These are phyloP conservation scores for Ceraceosorus bombacis DNA, from an alignment of 1,284 basidiomycete genomes.

Conservation along the genomic window DNA sequence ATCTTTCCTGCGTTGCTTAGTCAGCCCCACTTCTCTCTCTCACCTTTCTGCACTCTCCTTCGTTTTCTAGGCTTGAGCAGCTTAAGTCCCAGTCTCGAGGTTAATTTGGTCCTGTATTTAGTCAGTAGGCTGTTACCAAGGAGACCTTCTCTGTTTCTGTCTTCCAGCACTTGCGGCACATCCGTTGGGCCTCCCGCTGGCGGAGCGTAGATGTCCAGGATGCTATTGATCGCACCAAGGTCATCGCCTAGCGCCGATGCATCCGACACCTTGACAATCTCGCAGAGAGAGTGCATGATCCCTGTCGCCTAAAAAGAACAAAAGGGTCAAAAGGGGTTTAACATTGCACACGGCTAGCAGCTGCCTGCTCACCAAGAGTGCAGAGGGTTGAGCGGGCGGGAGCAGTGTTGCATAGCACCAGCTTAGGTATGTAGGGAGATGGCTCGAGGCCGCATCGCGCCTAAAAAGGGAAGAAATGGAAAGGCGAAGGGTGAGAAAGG, in stretches of 20 bases:
- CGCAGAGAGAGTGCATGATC: conserved; percentile 64
- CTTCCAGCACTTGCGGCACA: background rate
- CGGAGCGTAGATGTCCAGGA: conserved; percentile 26
- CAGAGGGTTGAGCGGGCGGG: no score
- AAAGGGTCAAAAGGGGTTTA: no score
- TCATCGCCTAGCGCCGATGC: conserved; percentile 19
- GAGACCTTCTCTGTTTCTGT: background rate
- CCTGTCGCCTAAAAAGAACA: conserved; percentile 58
- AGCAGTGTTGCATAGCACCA: background rate
- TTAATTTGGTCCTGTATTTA: conserved; percentile 42
- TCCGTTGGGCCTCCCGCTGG: background rate
- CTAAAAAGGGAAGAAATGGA: background rate
- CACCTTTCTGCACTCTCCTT: background rate
- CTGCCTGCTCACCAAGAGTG: no score
- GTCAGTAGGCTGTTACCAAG: conserved; percentile 25
- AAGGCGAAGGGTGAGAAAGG: no score
- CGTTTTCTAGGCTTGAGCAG: conserved; percentile 22
- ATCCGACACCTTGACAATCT: conserved; percentile 60
- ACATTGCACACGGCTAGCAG: no score
- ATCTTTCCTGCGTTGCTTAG: no score
- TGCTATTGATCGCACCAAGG: conserved; percentile 17
- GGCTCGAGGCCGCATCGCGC: background rate
- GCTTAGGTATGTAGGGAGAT: background rate
- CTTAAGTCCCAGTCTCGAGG: conserved; percentile 35
- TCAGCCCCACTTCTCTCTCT: no score